These are phyloP conservation scores for Pseudomonodictys pantanalensis DNA, from an alignment of 495 filamentous ascomycete species.

Conservation along the genomic window DNA sequence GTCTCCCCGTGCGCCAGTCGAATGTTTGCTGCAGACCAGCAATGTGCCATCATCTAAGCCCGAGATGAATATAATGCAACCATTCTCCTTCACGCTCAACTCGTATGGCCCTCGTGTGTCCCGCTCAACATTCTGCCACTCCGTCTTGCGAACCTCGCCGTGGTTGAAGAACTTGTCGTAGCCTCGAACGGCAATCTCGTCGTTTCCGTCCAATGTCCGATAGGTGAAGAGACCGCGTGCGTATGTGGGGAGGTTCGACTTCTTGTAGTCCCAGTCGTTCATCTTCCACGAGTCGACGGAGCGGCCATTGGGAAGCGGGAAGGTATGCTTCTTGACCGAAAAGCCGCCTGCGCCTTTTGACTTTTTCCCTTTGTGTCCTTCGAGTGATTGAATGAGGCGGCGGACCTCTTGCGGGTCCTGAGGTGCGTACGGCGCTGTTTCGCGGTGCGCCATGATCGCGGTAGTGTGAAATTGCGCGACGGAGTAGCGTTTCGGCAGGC, in stretches of 20 bases:
- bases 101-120: slow-evolving; percentile 89
- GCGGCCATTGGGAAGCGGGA: slow-evolving; percentile 57
- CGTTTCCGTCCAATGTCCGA: slow-evolving; percentile 54
- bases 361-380: slow-evolving; percentile 49
- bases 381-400: slow-evolving; percentile 58
- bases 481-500: background rate
- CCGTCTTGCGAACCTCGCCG: slow-evolving; percentile 70
- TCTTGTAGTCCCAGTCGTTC: slow-evolving; percentile 94
- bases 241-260: slow-evolving; percentile 75
- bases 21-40: slow-evolving; percentile 97
- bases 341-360: slow-evolving; percentile 46
- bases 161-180: slow-evolving; percentile 99
- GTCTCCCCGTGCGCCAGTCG: slow-evolving; percentile 73
- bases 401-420: slow-evolving; percentile 65
- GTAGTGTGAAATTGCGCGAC: background rate
- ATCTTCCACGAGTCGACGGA: slow-evolving; percentile 88
- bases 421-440: slow-evolving; percentile 52
- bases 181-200: slow-evolving; percentile 79
- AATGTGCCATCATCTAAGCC: slow-evolving; percentile 83
- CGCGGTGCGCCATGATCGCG: slow-evolving; percentile 38
- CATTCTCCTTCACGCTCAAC: slow-evolving; percentile 95
- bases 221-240: slow-evolving; percentile 91
- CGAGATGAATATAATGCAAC: slow-evolving; percentile 96
- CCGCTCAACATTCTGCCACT: slow-evolving; percentile 74
- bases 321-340: slow-evolving; percentile 72